These are phyloP conservation scores for Eimeria tenella DNA, from an alignment of 169 alveolate species.

Conservation along the genomic window DNA sequence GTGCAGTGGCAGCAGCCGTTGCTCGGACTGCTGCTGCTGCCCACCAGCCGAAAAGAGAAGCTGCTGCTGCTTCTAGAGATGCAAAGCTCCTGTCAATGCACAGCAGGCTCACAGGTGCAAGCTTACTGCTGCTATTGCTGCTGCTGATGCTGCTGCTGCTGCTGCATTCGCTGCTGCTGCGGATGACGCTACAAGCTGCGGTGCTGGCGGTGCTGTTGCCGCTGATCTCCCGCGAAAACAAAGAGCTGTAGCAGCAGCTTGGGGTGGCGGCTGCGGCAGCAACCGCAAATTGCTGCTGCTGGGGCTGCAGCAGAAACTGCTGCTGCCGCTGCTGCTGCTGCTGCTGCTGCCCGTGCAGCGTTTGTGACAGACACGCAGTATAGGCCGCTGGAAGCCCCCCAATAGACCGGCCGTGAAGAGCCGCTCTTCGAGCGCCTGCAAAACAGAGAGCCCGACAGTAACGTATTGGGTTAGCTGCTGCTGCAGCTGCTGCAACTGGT, in stretches of 20 bases:
- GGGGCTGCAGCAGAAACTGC: not conserved
- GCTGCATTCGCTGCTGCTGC: constrained; percentile 7
- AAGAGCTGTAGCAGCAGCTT: not conserved
- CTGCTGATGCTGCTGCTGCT: not conserved
- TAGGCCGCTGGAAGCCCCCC: constrained; percentile 58
- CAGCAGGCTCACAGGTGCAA: constrained; percentile 8
- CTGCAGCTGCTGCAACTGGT: not conserved
- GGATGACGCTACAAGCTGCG: constrained; percentile 8
- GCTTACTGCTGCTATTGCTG: constrained; percentile 21
- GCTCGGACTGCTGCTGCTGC: constrained; percentile 38
- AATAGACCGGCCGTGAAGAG: constrained; percentile 54
- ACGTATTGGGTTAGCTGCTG: not conserved
- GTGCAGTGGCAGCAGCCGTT: not conserved
- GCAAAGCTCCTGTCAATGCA: constrained; percentile 33
- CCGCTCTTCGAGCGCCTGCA: constrained; percentile 20
- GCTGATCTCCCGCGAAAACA: constrained; percentile 4
- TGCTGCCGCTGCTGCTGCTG: not conserved
- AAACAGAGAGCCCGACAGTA: not conserved
- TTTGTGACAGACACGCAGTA: constrained; percentile 15
- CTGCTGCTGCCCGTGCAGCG: constrained; percentile 26
- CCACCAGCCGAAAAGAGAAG: constrained; percentile 22
- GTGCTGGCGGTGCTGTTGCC: constrained; percentile 32
- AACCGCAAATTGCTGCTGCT: not conserved
- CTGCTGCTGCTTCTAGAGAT: constrained; percentile 45
- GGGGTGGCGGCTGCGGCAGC: constrained; percentile 41